phyloP scores from a whole-genome alignment of 306 rosid species.

The Arachis hypogaea region DNA sequence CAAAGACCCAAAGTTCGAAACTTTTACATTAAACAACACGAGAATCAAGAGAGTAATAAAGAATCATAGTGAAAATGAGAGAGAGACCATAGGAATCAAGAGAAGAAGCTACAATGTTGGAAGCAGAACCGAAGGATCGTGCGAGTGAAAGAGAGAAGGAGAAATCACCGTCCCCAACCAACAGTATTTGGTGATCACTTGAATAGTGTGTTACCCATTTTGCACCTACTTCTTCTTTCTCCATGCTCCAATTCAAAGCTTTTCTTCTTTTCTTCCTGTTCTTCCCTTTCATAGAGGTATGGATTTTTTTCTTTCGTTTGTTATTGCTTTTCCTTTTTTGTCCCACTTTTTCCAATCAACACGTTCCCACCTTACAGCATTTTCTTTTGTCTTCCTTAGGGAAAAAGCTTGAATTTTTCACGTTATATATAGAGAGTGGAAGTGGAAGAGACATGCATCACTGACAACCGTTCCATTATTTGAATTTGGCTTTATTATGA shows the following conservation, averaged over 20 bases:
- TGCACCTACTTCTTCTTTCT: slow-evolving; percentile 3
- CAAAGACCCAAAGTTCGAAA: neutral
- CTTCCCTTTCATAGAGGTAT: too few relatives aligned
- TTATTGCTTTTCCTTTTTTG: too few relatives aligned
- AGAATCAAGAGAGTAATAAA: neutral
- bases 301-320: too few relatives aligned
- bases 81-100: slow-evolving; percentile 44
- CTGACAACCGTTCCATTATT: too few relatives aligned
- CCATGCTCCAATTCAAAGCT: neutral
- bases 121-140: slow-evolving; percentile 48
- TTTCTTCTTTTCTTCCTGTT: neutral
- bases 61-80: neutral
- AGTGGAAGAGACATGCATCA: too few relatives aligned
- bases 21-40: neutral
- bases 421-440: too few relatives aligned
- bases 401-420: too few relatives aligned
- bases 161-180: slow-evolving; percentile 74
- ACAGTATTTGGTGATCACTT: slow-evolving; percentile 51
- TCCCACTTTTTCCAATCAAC: too few relatives aligned
- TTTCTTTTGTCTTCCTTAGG: too few relatives aligned
- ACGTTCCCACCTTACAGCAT: too few relatives aligned
- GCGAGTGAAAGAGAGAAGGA: slow-evolving; percentile 58
- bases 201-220: slow-evolving; percentile 52
- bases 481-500: too few relatives aligned
- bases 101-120: slow-evolving; percentile 53